Base-by-base conservation (phyloP, 768 basidiomycete species). In the Candolleomyces efflorescens region DNA sequence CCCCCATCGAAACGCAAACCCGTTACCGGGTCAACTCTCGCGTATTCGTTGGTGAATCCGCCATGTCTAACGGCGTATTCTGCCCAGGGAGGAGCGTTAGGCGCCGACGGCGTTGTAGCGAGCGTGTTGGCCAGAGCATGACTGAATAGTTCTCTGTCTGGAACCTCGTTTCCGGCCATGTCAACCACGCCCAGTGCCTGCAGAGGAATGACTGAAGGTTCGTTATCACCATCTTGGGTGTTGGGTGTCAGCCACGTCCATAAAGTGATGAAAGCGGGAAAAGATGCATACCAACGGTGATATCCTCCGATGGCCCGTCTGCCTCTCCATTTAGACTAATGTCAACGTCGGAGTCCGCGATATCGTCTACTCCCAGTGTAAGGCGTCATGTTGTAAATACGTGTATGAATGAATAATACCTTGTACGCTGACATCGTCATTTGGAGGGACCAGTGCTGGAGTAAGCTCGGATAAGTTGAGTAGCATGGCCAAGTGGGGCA, bases 41-140 rank as follows among this genome's bases (percentile, higher is more conserved):
- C 36, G 39, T 69, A 73, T 53, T 75, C 72, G 45, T 70, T 71
- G 1, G 75, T 63, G 20, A 67, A 65, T 0, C 59, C 53, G 0
- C 71, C 63, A 24, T 65, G 46, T 6, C 58, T n/a, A 17, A 69
- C 60, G 11, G 5, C 15, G 18, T 59, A 56, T 15, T 58, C 58
- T 3, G 47, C 43, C 13, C 10, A 41, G 41, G n/a, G 18, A 6
- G 20, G 12, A n/a, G 10, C 15, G 9, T 6, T 44, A 18, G 17
- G 9, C 38, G 17, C 17, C 38, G 17, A 39, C 38, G 17, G 9
- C 38, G 11, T 15, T 27, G 4, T n/a, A n/a, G n/a, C n/a, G n/a
- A n/a, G n/a, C n/a, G 23, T 53, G 44, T 69, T 70, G 4, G 54
- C 24, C 0, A 70, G 22, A 0, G 66, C 69, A 39, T 67, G 62